Evolutionary conservation across 768 basidiomycete species (phyloP).

Genomic region (Artomyces pyxidatus): DNA sequence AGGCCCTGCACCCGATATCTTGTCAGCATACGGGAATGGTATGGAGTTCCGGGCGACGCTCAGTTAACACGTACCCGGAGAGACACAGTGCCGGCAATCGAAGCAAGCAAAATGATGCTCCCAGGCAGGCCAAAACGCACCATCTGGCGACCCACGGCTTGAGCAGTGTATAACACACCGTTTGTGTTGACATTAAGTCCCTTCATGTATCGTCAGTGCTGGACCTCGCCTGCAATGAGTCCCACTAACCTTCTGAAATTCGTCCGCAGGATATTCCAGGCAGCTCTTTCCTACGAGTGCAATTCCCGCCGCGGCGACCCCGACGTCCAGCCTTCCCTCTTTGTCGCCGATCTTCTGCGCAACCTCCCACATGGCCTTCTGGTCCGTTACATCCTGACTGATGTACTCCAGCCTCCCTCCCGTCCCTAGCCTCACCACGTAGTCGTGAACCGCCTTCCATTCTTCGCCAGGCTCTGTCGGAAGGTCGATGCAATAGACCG

Average conservation of each 20-base stretch:
- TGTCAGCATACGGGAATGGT: background rate
- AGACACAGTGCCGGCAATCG: conserved; percentile 39
- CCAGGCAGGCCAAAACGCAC: conserved; percentile 24
- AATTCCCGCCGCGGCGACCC: conserved; percentile 73
- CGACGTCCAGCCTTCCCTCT: conserved; percentile 65
- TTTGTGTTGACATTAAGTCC: conserved; percentile 54
- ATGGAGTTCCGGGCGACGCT: too few species aligned
- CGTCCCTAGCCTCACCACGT: conserved; percentile 28
- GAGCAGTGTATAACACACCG: conserved; percentile 25
- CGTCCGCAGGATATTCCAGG: conserved; percentile 51
- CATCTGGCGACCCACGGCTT: conserved; percentile 27
- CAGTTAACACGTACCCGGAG: background rate
- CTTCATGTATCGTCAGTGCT: too few species aligned
- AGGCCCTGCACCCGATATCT: conserved; percentile 39
- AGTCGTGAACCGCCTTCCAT: conserved; percentile 44
- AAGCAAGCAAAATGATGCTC: conserved; percentile 32
- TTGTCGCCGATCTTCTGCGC: conserved; percentile 50
- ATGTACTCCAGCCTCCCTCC: conserved; percentile 47
- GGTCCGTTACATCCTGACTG: conserved; percentile 54
- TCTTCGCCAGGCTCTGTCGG: conserved; percentile 45
- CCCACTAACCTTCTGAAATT: conserved; percentile 62
- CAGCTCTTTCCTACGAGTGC: conserved; percentile 50
- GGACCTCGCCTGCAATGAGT: too few species aligned
- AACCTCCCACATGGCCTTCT: conserved; percentile 45
- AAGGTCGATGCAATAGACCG: conserved; percentile 60